Evolutionary conservation across 345 rosid species (phyloP), one percentile per base, ranked within the genome.

Genomic region (Xanthoceras sorbifolium): DNA sequence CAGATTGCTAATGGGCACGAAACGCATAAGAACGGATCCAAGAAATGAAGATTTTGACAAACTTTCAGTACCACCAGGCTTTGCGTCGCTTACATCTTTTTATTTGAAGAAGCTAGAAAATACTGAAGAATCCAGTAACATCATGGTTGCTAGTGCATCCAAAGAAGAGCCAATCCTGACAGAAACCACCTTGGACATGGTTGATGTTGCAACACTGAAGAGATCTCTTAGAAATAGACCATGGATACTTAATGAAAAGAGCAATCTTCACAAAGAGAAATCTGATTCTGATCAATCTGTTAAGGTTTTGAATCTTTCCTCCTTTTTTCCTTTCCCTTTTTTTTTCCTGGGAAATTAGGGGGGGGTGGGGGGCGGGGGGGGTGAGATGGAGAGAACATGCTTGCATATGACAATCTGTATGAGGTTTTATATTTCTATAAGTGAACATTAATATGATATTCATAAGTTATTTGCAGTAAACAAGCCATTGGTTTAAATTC

Each of bases 41-140:
- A 28, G 23, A 48, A n/a, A 69, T 31, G 69, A 34, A 52, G 64
- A 31, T 54, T 11, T 52, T n/a, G 79, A 65, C 22, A 63, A 70
- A 48, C 68, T 73, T 54, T 25, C 73, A 40, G 62, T 50, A 65
- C 83, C 87, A 8, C 89, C 86, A 48, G 89, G 89, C 73, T 85
- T 89, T 77, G 77, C 71, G 29, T 85, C 87, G 18, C 83, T 50
- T 60, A 80, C 87, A 1, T 85, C 92, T 38, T 87, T 89, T 76
- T 59, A 32, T 55, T 67, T 89, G 85, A 77, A 72, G 80, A 85
- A 81, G 67, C 66, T 57, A 26, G 76, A 85, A 71, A 62, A n/a
- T 42, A n/a, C 32, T 69, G 77, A 82, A 15, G 80, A 63, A 69
- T 72, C 40, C 10, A 44, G 9, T 50, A 31, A 73, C 67, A 38